A percentile compares a stretch with the other conserved stretches of the same genome.
Conservation (phyloP, 306 rosid species). For the Cyclanthera cordifolia region DNA sequence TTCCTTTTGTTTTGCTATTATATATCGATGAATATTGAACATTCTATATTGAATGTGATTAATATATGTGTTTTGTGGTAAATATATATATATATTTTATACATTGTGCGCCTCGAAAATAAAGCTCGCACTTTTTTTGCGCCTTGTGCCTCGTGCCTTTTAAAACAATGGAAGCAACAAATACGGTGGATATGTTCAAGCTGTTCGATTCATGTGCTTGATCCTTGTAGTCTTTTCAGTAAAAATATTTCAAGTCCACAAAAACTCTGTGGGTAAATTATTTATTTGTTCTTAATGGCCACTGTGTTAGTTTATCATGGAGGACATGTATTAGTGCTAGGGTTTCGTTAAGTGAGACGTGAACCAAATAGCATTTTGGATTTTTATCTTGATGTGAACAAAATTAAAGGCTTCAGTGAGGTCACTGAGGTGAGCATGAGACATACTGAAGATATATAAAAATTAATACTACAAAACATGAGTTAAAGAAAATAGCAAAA, state of each 20-base stretch:
- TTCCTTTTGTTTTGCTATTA: too few relatives aligned
- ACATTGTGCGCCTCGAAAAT: too few relatives aligned
- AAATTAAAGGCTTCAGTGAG: background rate
- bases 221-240: background rate
- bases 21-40: too few relatives aligned
- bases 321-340: background rate
- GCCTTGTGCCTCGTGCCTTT: too few relatives aligned
- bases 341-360: background rate
- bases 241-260: background rate
- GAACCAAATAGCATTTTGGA: background rate
- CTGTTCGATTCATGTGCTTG: background rate
- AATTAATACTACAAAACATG: background rate
- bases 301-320: background rate
- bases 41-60: too few relatives aligned
- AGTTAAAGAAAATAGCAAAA: background rate
- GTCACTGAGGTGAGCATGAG: too few relatives aligned
- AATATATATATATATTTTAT: too few relatives aligned
- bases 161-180: too few relatives aligned
- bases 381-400: background rate
- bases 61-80: too few relatives aligned
- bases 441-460: background rate
- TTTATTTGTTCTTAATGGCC: background rate
- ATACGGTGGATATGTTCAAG: background rate
- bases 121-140: too few relatives aligned
- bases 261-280: background rate